Evolutionary conservation across 2,329 filamentous ascomycete genomes (phyloP).

Genomic region (Fusarium sp.): DNA sequence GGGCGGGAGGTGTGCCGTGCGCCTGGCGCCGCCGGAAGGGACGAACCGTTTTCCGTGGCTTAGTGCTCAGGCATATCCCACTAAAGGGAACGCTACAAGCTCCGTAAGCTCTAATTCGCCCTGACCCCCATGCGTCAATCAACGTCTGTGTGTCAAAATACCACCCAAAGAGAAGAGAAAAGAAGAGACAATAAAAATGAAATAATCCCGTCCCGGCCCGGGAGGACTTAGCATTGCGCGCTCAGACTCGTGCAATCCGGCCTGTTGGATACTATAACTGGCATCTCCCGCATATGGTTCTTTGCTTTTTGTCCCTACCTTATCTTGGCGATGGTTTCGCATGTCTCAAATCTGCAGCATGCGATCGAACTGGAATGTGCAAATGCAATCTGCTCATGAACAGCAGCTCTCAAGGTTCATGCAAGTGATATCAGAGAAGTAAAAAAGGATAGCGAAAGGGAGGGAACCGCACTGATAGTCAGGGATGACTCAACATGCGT

Average conservation of each 20-base stretch:
- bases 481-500: conserved; percentile 12
- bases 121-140: conserved; percentile 31
- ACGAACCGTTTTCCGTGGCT: conserved; percentile 37
- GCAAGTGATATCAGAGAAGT: conserved; percentile 6
- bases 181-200: conserved; percentile 22
- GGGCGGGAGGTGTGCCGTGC: conserved; percentile 21
- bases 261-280: conserved; percentile 21
- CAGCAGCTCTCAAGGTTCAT: conserved; percentile 12
- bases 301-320: conserved; percentile 9
- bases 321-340: not conserved
- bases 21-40: conserved; percentile 25
- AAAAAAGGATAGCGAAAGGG: not conserved
- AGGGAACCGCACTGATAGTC: not conserved
- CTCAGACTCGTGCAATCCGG: conserved; percentile 45
- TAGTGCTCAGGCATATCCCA: not conserved
- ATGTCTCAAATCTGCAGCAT: conserved; percentile 30
- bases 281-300: conserved; percentile 21
- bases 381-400: conserved; percentile 1
- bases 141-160: conserved; percentile 35
- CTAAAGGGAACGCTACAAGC: too few species aligned
- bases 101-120: conserved; percentile 7
- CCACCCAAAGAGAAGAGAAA: conserved; percentile 8
- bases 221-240: conserved; percentile 27
- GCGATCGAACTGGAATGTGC: conserved; percentile 4
- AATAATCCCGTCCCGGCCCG: conserved; percentile 25